Evolutionary conservation across 371 early-diverging fungal genomes (phyloP).

Genomic region (Zancudomyces culisetae): DNA sequence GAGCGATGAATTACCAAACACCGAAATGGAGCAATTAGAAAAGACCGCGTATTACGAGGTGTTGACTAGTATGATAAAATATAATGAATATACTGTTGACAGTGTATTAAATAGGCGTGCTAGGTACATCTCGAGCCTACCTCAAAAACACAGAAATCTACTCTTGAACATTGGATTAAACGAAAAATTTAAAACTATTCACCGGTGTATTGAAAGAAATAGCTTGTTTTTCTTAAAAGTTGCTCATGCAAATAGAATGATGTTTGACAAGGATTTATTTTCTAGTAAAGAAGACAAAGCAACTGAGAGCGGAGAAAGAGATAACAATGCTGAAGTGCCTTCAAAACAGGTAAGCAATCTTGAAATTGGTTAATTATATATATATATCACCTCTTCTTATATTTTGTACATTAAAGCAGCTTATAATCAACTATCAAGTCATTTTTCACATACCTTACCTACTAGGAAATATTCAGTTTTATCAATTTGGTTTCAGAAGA

Average conservation of each 20-base stretch:
- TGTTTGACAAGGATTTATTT: neutral
- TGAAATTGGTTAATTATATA: too few relatives aligned
- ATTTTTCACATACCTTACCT: too few relatives aligned
- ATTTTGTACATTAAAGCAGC: too few relatives aligned
- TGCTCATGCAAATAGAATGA: constrained; percentile 20
- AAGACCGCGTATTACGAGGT: constrained; percentile 24
- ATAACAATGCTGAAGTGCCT: too few relatives aligned
- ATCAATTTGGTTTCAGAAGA: constrained; percentile 10
- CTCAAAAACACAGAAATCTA: constrained; percentile 42
- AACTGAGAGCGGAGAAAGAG: too few relatives aligned
- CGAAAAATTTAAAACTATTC: constrained; percentile 30
- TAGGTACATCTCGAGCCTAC: constrained; percentile 37
- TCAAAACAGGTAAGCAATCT: too few relatives aligned
- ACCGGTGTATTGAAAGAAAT: constrained; percentile 29
- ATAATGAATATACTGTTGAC: constrained; percentile 41
- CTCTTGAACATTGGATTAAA: constrained; percentile 25
- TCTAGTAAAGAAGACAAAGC: too few relatives aligned
- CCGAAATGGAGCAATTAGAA: constrained; percentile 7
- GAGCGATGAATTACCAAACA: too few relatives aligned
- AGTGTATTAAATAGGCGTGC: constrained; percentile 44
- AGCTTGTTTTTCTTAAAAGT: constrained; percentile 26
- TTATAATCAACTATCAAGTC: too few relatives aligned
- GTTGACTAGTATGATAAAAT: constrained; percentile 46
- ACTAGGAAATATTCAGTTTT: constrained; percentile 3
- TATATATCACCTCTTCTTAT: too few relatives aligned